Evolutionary conservation across 2,329 filamentous ascomycete genomes (phyloP).

Genomic region (Chaetomiaceae sp.): DNA sequence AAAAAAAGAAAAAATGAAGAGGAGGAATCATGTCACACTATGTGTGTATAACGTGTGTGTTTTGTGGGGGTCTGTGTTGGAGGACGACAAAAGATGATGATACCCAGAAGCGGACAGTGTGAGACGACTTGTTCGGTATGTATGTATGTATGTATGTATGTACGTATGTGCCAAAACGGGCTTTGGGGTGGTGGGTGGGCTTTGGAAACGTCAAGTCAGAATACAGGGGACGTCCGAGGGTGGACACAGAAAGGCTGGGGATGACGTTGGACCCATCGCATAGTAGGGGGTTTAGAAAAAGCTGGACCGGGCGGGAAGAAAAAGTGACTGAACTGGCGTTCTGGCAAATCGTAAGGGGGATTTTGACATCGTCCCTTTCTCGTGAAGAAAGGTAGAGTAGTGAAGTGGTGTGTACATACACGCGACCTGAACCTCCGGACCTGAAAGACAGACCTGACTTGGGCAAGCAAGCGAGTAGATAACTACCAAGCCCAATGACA

Average conservation of each 20-base stretch:
- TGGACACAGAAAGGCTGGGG: background rate
- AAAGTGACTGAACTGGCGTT: background rate
- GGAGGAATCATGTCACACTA: background rate
- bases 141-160: no score
- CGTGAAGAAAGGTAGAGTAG: no score
- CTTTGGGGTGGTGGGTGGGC: background rate
- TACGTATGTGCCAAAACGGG: no score
- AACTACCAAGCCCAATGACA: background rate
- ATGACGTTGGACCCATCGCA: background rate
- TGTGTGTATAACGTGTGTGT: background rate
- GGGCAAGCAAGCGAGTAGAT: no score
- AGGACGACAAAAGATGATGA: conserved; percentile 10
- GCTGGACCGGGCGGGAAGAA: background rate
- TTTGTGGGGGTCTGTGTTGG: background rate
- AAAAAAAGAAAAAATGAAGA: background rate
- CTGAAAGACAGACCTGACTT: background rate
- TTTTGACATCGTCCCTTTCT: no score
- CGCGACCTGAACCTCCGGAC: no score
- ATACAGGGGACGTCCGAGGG: background rate
- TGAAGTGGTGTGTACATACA: no score
- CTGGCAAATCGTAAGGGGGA: no score
- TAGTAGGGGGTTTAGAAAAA: no score
- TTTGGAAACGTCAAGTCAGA: conserved; percentile 10
- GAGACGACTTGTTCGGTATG: no score
- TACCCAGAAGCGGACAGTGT: conserved; percentile 6